Evolutionary conservation across 2,329 filamentous ascomycete genomes (phyloP), one percentile per base, ranked within the genome.

Genomic region (Xenoacremonium recifei): DNA sequence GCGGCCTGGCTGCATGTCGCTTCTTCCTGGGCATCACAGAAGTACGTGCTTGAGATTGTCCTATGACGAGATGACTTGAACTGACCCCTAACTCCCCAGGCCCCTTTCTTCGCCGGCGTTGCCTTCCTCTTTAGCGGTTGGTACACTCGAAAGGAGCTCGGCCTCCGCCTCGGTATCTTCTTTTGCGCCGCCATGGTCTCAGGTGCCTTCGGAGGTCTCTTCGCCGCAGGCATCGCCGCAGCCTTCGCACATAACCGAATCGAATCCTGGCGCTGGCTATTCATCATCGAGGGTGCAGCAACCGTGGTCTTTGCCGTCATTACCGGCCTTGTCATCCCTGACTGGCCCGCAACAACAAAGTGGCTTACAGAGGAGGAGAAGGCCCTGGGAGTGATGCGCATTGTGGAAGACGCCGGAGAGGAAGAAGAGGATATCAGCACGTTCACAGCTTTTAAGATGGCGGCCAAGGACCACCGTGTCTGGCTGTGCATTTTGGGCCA

Each of bases 161-260:
- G 54, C 35, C 33, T 50, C 6, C 54, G 59, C 3, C 49, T 61
- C 13, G 57, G 59, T 10, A 47, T 67, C 6, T 60, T 68, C 34
- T 69, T 63, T 39, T 59, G 52, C 16, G 58, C 63, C 2, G 61
- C 60, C 4, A 58, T 61, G 23, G 42, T 63, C 3, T 59, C 61
- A 0, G 70, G 70, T 7, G 70, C 69, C 7, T 73, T 74, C 45
- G 68, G 64, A 0, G 71, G 71, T 2, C 61, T 74, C 4, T 55
- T 74, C 1, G 70, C 70, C 0, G 66, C 60, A 40, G 68, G 55
- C 0, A 72, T 74, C 36, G 59, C 62, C n/a, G 63, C 59, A 41
- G 48, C 42, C 2, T 48, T 51, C 20, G 36, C 32, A 15, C 19
- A 49, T 25, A 47, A 48, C 19, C 38, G 25, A 4, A 48, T 52